Evolutionary conservation across 108 stramenopile species (phyloP), one percentile per base, ranked within the genome.

Genomic region (Pseudonitzschia delicatissima): DNA sequence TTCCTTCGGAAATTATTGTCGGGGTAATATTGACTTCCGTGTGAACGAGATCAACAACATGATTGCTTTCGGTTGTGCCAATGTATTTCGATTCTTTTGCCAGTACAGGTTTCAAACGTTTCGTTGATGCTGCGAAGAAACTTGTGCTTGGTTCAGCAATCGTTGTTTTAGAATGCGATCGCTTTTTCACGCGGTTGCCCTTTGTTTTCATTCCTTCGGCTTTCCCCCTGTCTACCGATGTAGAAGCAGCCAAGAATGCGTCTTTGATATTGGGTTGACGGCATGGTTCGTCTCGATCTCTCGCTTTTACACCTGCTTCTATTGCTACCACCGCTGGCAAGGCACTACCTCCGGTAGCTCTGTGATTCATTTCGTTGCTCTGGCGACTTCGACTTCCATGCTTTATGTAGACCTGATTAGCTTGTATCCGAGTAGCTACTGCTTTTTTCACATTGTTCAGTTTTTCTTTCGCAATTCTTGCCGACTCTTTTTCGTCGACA

Each of bases 381-480:
- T 77, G 67, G 17, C 31, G 34, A 20, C 62, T 79, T 33, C 87
- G 69, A 64, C 87, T 88, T 26, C 87, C 84, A 59, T 88, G 87
- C 55, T 82, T 83, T 36, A 76, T 47, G 52, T 67, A 88, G 1
- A 88, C 87, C 40, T 83, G 55, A 20, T 73, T 44, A 31, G 87
- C 84, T 69, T 73, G 62, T 28, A 21, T 50, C 32, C 82, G 78
- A 11, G 82, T 88, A 21, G 58, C 51, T 23, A 71, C 53, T 68
- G 72, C 66, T 63, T 82, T 81, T 60, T 82, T 64, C 31, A 88
- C 76, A 6, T 67, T 75, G 26, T 80, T 76, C 3, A 88, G 48
- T 29, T 71, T 76, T 35, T 76, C 75, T 69, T 88, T 88, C 20
- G 87, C 87, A 32, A 67, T 45, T 63, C 73, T 82, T 5, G 84